phyloP scores from a whole-genome alignment of 352 stramenopile species.

The Peronospora tabacina region DNA sequence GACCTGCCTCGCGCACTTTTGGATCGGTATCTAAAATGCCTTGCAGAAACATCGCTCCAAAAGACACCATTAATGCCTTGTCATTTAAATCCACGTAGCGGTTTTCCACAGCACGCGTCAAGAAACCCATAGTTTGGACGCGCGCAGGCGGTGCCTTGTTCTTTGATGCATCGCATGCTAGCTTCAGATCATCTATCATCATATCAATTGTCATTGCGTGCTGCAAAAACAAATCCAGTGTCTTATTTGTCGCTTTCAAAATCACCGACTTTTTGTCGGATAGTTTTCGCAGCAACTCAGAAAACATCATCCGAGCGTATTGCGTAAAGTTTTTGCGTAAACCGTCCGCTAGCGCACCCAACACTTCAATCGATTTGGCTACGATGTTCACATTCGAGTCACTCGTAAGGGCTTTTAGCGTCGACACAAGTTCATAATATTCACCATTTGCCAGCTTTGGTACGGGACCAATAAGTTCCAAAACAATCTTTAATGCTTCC shows the following conservation, averaged over 20 bases:
- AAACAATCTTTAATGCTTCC: conserved; percentile 76
- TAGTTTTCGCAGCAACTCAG: conserved; percentile 73
- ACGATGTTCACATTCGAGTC: conserved; percentile 87
- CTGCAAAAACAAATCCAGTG: conserved; percentile 72
- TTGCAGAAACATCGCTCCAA: conserved; percentile 52
- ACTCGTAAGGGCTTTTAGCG: conserved; percentile 67
- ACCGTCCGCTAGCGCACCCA: conserved; percentile 68
- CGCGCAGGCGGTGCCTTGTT: conserved; percentile 78
- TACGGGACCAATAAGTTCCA: conserved; percentile 71
- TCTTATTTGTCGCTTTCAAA: conserved; percentile 75
- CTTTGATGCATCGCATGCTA: conserved; percentile 57
- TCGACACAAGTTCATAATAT: conserved; percentile 82
- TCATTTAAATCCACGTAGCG: conserved; percentile 54
- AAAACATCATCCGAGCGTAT: conserved; percentile 66
- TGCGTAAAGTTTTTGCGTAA: conserved; percentile 77
- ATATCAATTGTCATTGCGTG: conserved; percentile 79
- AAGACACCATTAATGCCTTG: conserved; percentile 52
- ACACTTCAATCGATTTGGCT: conserved; percentile 77
- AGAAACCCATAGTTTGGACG: conserved; percentile 65
- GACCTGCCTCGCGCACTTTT: conserved; percentile 65
- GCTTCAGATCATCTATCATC: conserved; percentile 83
- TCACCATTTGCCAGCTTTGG: conserved; percentile 83
- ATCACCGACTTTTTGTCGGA: conserved; percentile 86
- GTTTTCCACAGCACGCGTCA: conserved; percentile 66
- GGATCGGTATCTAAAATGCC: conserved; percentile 73